A percentile compares a stretch with the other conserved stretches of the same genome.
phyloP scores from a whole-genome alignment of 345 rosid genomes.

The Theobroma cacao region DNA sequence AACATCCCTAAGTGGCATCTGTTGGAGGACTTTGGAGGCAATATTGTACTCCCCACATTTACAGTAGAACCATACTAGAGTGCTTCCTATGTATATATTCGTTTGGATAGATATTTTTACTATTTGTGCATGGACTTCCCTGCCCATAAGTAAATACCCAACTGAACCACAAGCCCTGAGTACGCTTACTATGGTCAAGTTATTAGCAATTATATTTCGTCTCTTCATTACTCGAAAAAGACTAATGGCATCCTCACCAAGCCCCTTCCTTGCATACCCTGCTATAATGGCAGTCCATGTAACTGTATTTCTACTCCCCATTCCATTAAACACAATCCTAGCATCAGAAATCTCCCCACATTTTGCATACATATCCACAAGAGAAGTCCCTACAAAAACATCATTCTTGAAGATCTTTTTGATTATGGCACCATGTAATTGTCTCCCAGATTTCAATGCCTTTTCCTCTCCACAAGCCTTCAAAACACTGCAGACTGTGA shows the following conservation, averaged over 20 bases:
- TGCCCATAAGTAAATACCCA: slow-evolving; percentile 51
- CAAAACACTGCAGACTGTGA: slow-evolving; percentile 61
- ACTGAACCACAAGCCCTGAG: slow-evolving; percentile 82
- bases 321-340: slow-evolving; percentile 57
- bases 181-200: slow-evolving; percentile 68
- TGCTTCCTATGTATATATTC: slow-evolving; percentile 61
- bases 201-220: slow-evolving; percentile 54
- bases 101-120: slow-evolving; percentile 49
- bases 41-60: slow-evolving; percentile 60
- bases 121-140: slow-evolving; percentile 77
- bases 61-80: slow-evolving; percentile 83
- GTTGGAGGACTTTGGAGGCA: slow-evolving; percentile 67
- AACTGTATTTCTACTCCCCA: slow-evolving; percentile 66
- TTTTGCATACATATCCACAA: slow-evolving; percentile 88
- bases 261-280: slow-evolving; percentile 80
- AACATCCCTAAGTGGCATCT: slow-evolving; percentile 71
- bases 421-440: slow-evolving; percentile 61
- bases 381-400: slow-evolving; percentile 63
- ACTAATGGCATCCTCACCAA: slow-evolving; percentile 67
- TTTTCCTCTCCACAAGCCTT: slow-evolving; percentile 72
- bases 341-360: slow-evolving; percentile 74
- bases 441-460: slow-evolving; percentile 59
- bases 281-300: slow-evolving; percentile 91
- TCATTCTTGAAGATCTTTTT: slow-evolving; percentile 59
- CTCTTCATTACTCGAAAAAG: slow-evolving; percentile 79